These are phyloP conservation scores for Tricholomella constricta DNA, from an alignment of 768 basidiomycete species.

Conservation along the genomic window DNA sequence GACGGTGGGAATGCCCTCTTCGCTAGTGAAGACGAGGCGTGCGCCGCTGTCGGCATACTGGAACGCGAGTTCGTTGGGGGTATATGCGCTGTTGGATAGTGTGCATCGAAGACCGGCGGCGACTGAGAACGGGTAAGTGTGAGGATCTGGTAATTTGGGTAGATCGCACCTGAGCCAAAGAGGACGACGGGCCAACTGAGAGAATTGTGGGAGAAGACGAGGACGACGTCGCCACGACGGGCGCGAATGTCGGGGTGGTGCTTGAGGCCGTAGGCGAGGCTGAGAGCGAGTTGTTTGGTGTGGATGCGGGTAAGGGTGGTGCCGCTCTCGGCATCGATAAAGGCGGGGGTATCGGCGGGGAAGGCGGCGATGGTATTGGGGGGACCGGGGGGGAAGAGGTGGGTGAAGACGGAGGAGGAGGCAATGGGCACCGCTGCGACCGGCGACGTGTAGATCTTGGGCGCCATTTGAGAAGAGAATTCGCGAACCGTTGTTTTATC, in stretches of 20 bases:
- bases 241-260: conserved; percentile 36
- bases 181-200: conserved; percentile 51
- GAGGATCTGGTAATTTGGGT: too few species aligned
- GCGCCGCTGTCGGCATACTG: conserved; percentile 75
- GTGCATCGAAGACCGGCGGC: conserved; percentile 72
- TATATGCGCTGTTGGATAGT: conserved; percentile 75
- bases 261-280: conserved; percentile 59
- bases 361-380: conserved; percentile 42
- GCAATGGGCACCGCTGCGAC: conserved; percentile 39
- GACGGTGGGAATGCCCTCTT: conserved; percentile 58
- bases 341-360: conserved; percentile 50
- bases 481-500: background rate
- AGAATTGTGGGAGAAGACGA: conserved; percentile 73
- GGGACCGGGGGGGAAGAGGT: conserved; percentile 42
- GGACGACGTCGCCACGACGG: conserved; percentile 55
- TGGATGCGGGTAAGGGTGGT: conserved; percentile 56
- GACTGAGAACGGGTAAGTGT: conserved; percentile 28
- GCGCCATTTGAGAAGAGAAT: conserved; percentile 29
- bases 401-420: conserved; percentile 48
- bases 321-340: conserved; percentile 66
- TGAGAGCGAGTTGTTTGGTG: conserved; percentile 53
- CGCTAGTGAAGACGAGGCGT: conserved; percentile 61
- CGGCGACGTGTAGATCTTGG: conserved; percentile 50
- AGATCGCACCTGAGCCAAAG: conserved; percentile 46
- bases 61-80: conserved; percentile 63